phyloP scores from a whole-genome alignment of 805 yeast genomes.

The Maudiozyma turicensis region DNA sequence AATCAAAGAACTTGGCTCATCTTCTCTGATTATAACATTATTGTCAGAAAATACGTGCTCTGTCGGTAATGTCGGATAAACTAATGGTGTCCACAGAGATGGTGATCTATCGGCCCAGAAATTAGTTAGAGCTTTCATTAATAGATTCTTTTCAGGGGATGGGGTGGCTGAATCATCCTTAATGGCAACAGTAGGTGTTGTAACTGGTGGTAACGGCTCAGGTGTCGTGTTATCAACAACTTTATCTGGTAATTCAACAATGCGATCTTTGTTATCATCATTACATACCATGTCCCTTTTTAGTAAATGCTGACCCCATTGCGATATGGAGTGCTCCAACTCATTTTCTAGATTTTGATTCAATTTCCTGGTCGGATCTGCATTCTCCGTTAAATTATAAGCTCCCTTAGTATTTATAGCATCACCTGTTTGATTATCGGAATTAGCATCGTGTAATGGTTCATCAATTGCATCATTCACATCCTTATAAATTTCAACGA shows the following conservation, averaged over 20 bases:
- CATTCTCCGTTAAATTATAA: neutral
- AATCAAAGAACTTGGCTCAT: slow-evolving; percentile 89
- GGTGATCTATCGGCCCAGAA: slow-evolving; percentile 98
- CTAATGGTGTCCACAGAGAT: slow-evolving; percentile 86
- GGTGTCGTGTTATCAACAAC: neutral
- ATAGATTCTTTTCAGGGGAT: slow-evolving; percentile 60
- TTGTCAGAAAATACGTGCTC: slow-evolving; percentile 94
- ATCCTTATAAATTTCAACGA: slow-evolving; percentile 82
- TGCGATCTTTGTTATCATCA: neutral
- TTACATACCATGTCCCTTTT: slow-evolving; percentile 4
- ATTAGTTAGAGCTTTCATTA: slow-evolving; percentile 73
- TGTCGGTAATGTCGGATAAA: slow-evolving; percentile 63
- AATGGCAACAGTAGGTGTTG: slow-evolving; percentile 13
- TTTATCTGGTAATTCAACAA: neutral
- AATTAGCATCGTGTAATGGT: slow-evolving; percentile 28
- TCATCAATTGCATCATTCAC: slow-evolving; percentile 80
- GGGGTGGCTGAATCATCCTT: slow-evolving; percentile 28
- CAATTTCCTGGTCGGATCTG: slow-evolving; percentile 3
- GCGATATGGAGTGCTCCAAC: slow-evolving; percentile 24
- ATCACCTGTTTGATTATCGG: neutral
- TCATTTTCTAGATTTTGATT: slow-evolving; percentile 22
- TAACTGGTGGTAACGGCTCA: slow-evolving; percentile 17
- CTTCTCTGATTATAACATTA: slow-evolving; percentile 87
- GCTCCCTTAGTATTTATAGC: neutral
- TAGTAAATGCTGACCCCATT: slow-evolving; percentile 23